Evolutionary conservation across 345 rosid species (phyloP).

Genomic region (Hevea brasiliensis): DNA sequence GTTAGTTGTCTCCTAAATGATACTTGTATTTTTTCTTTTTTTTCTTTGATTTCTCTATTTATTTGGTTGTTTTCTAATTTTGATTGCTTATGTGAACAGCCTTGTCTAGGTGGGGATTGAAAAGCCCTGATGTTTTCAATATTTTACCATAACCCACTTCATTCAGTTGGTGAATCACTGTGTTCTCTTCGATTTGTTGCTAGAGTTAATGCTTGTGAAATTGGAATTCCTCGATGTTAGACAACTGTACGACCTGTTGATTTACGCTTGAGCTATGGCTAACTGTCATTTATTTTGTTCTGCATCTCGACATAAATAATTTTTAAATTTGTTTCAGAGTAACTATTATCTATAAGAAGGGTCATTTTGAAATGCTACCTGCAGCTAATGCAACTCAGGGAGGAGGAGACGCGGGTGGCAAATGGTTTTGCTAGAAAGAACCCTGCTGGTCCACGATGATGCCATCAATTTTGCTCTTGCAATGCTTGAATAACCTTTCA

Average conservation of each 20-base stretch:
- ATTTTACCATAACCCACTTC: constrained; percentile 79
- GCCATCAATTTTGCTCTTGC: too few relatives aligned
- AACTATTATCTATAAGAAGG: neutral
- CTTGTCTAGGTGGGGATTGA: constrained; percentile 95
- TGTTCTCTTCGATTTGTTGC: constrained; percentile 96
- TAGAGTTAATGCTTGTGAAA: constrained; percentile 95
- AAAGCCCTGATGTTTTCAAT: constrained; percentile 89
- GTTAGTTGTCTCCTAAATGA: constrained; percentile 29
- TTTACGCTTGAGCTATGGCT: constrained; percentile 76
- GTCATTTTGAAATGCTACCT: too few relatives aligned
- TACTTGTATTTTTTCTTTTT: neutral
- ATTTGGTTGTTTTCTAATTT: constrained; percentile 17
- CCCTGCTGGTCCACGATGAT: too few relatives aligned
- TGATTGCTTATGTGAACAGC: constrained; percentile 49
- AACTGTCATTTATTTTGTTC: constrained; percentile 12
- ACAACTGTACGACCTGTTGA: constrained; percentile 46
- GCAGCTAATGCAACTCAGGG: too few relatives aligned
- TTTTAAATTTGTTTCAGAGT: neutral
- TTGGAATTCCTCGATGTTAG: constrained; percentile 89
- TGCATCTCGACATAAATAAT: neutral
- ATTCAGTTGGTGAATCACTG: constrained; percentile 81
- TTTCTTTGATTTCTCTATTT: neutral
- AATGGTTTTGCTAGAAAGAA: too few relatives aligned
- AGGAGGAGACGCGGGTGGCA: too few relatives aligned
- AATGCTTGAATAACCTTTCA: too few relatives aligned